These are phyloP conservation scores for Paramecium sexaurelia DNA, from an alignment of 73 alveolate genomes.

Conservation along the genomic window DNA sequence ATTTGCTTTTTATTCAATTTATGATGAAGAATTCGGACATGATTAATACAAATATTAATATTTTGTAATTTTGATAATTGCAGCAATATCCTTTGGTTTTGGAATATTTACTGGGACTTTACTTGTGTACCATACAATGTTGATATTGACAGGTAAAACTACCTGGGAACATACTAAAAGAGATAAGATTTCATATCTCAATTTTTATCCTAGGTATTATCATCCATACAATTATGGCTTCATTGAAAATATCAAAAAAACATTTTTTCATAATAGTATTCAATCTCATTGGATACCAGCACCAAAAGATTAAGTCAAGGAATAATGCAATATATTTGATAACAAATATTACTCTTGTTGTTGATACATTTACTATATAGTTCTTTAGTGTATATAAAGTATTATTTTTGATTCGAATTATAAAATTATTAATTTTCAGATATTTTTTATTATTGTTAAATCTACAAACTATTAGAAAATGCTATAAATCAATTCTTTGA, in stretches of 20 bases:
- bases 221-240: constrained; percentile 78
- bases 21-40: constrained; percentile 50
- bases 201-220: constrained; percentile 68
- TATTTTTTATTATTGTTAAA: neutral
- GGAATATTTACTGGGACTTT: constrained; percentile 72
- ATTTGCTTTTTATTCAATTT: neutral
- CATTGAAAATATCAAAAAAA: constrained; percentile 59
- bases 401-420: neutral
- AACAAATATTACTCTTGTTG: constrained; percentile 82
- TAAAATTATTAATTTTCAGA: neutral
- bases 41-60: constrained; percentile 19
- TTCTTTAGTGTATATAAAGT: neutral
- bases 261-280: constrained; percentile 70
- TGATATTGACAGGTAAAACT: constrained; percentile 74
- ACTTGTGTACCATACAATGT: constrained; percentile 71
- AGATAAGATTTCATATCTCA: constrained; percentile 72
- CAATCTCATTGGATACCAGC: constrained; percentile 77
- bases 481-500: no score
- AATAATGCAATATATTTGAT: constrained; percentile 73
- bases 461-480: no score
- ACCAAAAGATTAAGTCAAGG: constrained; percentile 52
- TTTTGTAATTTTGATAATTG: constrained; percentile 6
- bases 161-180: constrained; percentile 87
- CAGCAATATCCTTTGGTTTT: constrained; percentile 42
- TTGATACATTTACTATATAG: constrained; percentile 61